Evolutionary conservation across 164 flowering plant species (phyloP).

Genomic region (Magnolia kwangsiensis): DNA sequence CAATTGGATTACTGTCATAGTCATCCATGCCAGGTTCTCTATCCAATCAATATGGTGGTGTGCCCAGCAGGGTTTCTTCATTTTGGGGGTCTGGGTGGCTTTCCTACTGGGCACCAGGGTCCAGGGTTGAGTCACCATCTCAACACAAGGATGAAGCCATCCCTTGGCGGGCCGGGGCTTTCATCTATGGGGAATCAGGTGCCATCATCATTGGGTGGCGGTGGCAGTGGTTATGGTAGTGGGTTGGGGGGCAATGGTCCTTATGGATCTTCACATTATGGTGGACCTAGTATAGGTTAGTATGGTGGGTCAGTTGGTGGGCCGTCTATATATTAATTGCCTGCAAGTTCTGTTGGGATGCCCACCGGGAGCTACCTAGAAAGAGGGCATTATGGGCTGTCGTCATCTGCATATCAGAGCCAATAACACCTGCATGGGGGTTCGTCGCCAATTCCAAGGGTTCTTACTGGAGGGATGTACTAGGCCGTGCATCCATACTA

Average conservation of each 20-base stretch:
- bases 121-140: slow-evolving; percentile 21
- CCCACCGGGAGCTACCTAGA: slow-evolving; percentile 65
- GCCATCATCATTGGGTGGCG: slow-evolving; percentile 40
- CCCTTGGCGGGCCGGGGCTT: slow-evolving; percentile 28
- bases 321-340: slow-evolving; percentile 55
- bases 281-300: slow-evolving; percentile 13
- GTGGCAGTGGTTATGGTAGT: slow-evolving; percentile 33
- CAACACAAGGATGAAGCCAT: slow-evolving; percentile 24
- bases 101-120: slow-evolving; percentile 37
- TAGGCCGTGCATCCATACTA: slow-evolving; percentile 61
- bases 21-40: slow-evolving; percentile 25
- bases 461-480: slow-evolving; percentile 71
- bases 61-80: slow-evolving; percentile 13
- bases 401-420: slow-evolving; percentile 39
- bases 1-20: slow-evolving; percentile 35
- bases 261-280: slow-evolving; percentile 10
- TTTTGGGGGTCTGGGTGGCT: slow-evolving; percentile 35
- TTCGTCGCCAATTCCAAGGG: slow-evolving; percentile 59
- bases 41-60: slow-evolving; percentile 25
- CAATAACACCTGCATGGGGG: slow-evolving; percentile 63
- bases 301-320: slow-evolving; percentile 24
- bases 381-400: slow-evolving; percentile 40
- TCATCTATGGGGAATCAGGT: slow-evolving; percentile 35
- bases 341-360: slow-evolving; percentile 53
- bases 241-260: slow-evolving; percentile 15